Evolutionary conservation across 140 eudicot genomes (phyloP).

Genomic region (Stevia rebaudiana): DNA sequence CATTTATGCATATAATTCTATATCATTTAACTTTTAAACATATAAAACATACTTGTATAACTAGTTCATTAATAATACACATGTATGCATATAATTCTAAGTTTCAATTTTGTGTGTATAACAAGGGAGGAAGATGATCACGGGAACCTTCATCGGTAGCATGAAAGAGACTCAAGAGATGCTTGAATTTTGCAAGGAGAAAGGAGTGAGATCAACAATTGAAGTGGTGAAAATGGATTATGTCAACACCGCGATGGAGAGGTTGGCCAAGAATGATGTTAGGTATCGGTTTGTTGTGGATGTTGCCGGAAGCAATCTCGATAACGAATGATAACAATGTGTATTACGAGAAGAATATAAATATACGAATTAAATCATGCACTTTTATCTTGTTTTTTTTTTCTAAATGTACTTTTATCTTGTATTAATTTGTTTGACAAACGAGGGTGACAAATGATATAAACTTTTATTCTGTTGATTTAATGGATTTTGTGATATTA

Average conservation of each 20-base stretch:
- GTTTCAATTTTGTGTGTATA: no score
- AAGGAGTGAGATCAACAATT: slow-evolving; percentile 15
- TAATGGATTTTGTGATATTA: not conserved
- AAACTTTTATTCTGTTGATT: not conserved
- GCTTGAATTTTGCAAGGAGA: slow-evolving; percentile 23
- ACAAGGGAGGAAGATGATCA: slow-evolving; percentile 24
- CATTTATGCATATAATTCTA: no score
- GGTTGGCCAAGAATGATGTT: slow-evolving; percentile 20
- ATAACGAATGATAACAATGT: not conserved
- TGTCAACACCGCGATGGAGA: slow-evolving; percentile 24
- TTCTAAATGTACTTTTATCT: no score
- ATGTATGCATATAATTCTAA: no score
- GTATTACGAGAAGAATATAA: not conserved
- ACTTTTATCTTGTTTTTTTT: no score
- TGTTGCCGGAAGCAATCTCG: slow-evolving; percentile 18
- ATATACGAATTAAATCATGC: no score
- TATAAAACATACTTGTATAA: not conserved
- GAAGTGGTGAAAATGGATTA: slow-evolving; percentile 27
- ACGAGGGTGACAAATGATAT: not conserved
- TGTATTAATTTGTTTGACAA: not conserved
- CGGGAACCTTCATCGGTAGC: slow-evolving; percentile 24
- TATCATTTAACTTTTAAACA: not conserved
- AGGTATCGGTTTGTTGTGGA: slow-evolving; percentile 30
- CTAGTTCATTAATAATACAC: no score
- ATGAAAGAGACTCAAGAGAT: slow-evolving; percentile 26